A percentile compares a stretch with the other conserved stretches of the same genome.
Evolutionary conservation across 768 basidiomycete species (phyloP).

Genomic region (Cystoderma amianthinum): DNA sequence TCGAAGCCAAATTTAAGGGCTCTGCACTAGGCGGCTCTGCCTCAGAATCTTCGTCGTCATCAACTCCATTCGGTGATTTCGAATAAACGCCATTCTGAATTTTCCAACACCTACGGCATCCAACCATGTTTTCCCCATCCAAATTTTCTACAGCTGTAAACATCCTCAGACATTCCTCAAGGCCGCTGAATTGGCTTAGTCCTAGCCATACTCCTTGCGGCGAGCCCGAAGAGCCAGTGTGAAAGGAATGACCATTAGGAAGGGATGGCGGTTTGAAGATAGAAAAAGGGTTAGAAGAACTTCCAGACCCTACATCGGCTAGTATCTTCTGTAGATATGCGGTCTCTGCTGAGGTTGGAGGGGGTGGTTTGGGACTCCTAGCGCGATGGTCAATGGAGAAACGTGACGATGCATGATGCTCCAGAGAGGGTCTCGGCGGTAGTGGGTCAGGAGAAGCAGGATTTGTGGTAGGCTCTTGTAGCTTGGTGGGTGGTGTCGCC

Average conservation of each 20-base stretch:
- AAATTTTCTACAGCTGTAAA: conserved; percentile 93
- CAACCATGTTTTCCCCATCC: conserved; percentile 92
- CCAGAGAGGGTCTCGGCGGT: conserved; percentile 3
- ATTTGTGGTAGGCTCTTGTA: too few relatives aligned
- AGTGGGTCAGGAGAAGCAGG: neutral
- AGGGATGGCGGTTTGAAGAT: conserved; percentile 31
- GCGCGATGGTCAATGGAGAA: conserved; percentile 20
- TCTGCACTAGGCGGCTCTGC: neutral
- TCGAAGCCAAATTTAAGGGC: neutral
- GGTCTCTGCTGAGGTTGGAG: conserved; percentile 47
- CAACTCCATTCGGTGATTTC: conserved; percentile 20
- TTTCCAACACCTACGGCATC: conserved; percentile 93
- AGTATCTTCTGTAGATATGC: conserved; percentile 66
- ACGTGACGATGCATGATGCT: conserved; percentile 7
- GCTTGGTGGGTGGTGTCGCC: too few relatives aligned
- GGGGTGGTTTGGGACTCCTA: conserved; percentile 45
- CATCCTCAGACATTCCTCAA: conserved; percentile 76
- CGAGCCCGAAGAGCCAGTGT: neutral
- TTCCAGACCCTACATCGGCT: conserved; percentile 47
- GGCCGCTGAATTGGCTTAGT: conserved; percentile 42
- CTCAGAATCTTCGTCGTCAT: conserved; percentile 18
- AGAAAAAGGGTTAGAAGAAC: conserved; percentile 36
- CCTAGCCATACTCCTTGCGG: conserved; percentile 30
- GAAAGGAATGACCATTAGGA: neutral
- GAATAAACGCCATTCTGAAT: conserved; percentile 62